A percentile compares a stretch with the other conserved stretches of the same genome.
phyloP scores from a whole-genome alignment of 768 basidiomycete genomes.

The Naganishia vaughanmartiniae region DNA sequence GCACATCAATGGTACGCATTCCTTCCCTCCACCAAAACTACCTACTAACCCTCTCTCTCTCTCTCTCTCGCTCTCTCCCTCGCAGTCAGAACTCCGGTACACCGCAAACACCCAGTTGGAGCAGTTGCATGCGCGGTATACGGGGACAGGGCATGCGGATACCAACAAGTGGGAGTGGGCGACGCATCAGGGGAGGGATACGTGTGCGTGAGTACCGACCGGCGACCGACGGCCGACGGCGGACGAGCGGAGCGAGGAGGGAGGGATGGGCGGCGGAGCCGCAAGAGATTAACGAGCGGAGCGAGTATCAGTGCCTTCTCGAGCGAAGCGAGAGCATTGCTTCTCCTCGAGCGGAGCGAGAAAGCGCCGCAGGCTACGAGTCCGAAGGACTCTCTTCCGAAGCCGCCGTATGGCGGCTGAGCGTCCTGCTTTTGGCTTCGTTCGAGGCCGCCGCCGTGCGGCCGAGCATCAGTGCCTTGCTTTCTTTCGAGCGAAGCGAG shows the following conservation, averaged over 20 bases:
- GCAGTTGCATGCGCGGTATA: constrained; percentile 91
- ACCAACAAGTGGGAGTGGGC: constrained; percentile 73
- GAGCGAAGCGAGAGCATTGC: too few species aligned
- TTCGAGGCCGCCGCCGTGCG: too few species aligned
- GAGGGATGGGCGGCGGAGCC: background rate
- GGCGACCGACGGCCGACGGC: too few species aligned
- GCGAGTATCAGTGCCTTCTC: too few species aligned
- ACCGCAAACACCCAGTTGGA: constrained; percentile 95
- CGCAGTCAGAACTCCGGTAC: constrained; percentile 69
- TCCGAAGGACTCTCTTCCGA: too few species aligned
- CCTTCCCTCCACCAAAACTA: background rate
- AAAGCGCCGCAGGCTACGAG: too few species aligned
- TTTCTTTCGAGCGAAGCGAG: too few species aligned
- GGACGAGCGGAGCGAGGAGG: background rate
- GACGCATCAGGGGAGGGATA: constrained; percentile 33
- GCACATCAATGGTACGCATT: background rate
- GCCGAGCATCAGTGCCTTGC: too few species aligned
- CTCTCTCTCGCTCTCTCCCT: background rate
- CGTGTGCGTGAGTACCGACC: constrained; percentile 25
- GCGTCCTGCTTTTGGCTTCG: too few species aligned
- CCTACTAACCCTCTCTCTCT: background rate
- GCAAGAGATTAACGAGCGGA: too few species aligned
- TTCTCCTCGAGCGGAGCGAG: too few species aligned
- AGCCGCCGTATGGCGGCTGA: too few species aligned
- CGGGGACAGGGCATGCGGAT: constrained; percentile 95